Conservation (phyloP, 768 basidiomycete species). For the Coprinopsis marcescibilis region DNA sequence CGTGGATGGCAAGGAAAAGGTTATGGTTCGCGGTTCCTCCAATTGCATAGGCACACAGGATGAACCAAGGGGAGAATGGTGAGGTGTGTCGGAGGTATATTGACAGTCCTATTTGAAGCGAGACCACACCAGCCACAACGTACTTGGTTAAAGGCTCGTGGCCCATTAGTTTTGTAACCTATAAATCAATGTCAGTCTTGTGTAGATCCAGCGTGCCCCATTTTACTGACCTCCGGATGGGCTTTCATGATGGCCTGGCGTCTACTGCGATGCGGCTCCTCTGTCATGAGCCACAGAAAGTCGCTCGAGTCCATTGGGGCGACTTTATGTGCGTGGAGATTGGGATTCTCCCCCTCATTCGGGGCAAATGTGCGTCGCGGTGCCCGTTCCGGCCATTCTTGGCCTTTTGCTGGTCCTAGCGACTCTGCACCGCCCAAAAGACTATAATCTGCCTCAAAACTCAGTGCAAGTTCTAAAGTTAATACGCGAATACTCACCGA, state of each 20-base stretch:
- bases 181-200: background rate
- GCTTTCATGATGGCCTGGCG: conserved; percentile 88
- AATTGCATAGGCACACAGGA: conserved; percentile 74
- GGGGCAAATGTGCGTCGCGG: conserved; percentile 46
- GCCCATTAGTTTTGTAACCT: conserved; percentile 98
- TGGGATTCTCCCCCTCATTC: conserved; percentile 31
- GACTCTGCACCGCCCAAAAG: conserved; percentile 83
- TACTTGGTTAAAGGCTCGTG: conserved; percentile 89
- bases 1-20: conserved; percentile 95
- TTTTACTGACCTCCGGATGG: conserved; percentile 72
- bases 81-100: conserved; percentile 60
- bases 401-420: conserved; percentile 25
- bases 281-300: conserved; percentile 96
- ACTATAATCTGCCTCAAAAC: conserved; percentile 54
- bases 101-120: conserved; percentile 65
- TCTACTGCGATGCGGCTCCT: conserved; percentile 91
- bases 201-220: background rate
- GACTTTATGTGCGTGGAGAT: conserved; percentile 42
- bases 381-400: conserved; percentile 26
- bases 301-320: conserved; percentile 76
- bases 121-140: conserved; percentile 77
- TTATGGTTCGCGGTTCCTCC: conserved; percentile 98
- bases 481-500: background rate
- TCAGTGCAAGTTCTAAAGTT: background rate
- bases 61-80: conserved; percentile 65